Conservation (phyloP, 2,329 filamentous ascomycete species). For the Berkeleyomyces rouxiae region DNA sequence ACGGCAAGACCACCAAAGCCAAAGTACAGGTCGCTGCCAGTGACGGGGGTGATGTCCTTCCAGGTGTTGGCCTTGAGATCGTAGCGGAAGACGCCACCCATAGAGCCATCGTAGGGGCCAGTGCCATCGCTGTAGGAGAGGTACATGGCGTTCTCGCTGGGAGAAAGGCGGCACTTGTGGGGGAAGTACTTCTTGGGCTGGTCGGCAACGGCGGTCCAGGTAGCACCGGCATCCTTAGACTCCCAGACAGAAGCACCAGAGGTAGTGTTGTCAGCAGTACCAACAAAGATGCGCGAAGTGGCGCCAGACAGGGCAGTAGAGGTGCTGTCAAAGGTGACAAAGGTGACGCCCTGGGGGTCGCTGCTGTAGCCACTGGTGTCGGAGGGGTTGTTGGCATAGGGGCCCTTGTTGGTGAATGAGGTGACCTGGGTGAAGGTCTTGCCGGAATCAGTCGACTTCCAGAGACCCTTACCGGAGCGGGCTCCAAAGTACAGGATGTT, state of each 20-base stretch:
- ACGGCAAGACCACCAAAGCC: constrained; percentile 40
- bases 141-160: constrained; percentile 36
- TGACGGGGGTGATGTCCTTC: constrained; percentile 39
- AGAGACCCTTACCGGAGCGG: constrained; percentile 40
- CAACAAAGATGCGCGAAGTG: constrained; percentile 40
- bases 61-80: constrained; percentile 31
- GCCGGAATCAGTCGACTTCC: constrained; percentile 41
- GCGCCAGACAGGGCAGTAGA: constrained; percentile 28
- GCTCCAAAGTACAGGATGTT: constrained; percentile 42
- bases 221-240: constrained; percentile 34
- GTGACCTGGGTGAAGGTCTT: constrained; percentile 35
- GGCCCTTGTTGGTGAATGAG: constrained; percentile 34
- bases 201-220: constrained; percentile 32
- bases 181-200: constrained; percentile 36
- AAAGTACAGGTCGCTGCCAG: constrained; percentile 29
- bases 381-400: constrained; percentile 28
- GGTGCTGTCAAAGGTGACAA: constrained; percentile 39
- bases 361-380: constrained; percentile 29
- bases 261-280: constrained; percentile 34
- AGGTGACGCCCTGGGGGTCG: constrained; percentile 31
- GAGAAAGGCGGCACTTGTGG: constrained; percentile 35
- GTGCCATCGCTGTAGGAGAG: constrained; percentile 37
- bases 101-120: constrained; percentile 39
- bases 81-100: constrained; percentile 38
- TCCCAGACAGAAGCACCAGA: constrained; percentile 32